Percentiles rank a stretch among this genome's conserved stretches.
Evolutionary conservation across 1,139 yeast species (phyloP).

Genomic region (Sugiyamaella japonica): DNA sequence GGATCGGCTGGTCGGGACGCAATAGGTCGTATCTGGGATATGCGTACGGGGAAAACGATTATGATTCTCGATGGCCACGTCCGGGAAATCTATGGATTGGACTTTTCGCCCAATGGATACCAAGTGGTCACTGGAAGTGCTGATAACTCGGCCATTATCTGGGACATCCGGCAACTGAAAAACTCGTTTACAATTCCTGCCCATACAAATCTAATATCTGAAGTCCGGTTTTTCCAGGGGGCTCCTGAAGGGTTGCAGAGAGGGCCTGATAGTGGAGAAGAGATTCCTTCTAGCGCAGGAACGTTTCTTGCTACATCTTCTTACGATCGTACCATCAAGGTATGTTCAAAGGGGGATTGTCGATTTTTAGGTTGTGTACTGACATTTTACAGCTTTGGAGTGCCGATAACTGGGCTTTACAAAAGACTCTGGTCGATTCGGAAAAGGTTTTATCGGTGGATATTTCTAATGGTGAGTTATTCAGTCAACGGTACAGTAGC

Average conservation of each 20-base stretch:
- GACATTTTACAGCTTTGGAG: constrained; percentile 54
- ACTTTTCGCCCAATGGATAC: constrained; percentile 76
- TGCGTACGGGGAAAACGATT: constrained; percentile 72
- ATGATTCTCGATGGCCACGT: constrained; percentile 65
- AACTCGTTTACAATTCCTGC: constrained; percentile 64
- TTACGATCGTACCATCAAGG: constrained; percentile 64
- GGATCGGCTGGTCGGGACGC: constrained; percentile 84
- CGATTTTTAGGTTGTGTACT: constrained; percentile 42
- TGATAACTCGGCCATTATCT: constrained; percentile 74
- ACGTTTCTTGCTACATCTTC: constrained; percentile 60
- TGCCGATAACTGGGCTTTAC: constrained; percentile 68
- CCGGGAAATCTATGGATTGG: constrained; percentile 67
- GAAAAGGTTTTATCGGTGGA: constrained; percentile 79
- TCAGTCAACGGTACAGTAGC: background rate
- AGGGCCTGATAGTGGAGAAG: constrained; percentile 27
- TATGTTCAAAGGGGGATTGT: constrained; percentile 1
- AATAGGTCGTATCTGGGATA: constrained; percentile 76
- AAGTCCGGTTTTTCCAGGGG: constrained; percentile 54
- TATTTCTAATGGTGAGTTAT: constrained; percentile 44
- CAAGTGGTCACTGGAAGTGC: constrained; percentile 83
- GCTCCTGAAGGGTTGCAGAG: constrained; percentile 24
- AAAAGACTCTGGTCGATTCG: constrained; percentile 56
- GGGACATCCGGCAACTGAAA: constrained; percentile 70
- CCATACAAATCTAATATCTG: constrained; percentile 73
- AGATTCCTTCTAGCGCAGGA: constrained; percentile 40